phyloP scores from a whole-genome alignment of 805 yeast genomes.

The Tetrapisispora fleetii region DNA sequence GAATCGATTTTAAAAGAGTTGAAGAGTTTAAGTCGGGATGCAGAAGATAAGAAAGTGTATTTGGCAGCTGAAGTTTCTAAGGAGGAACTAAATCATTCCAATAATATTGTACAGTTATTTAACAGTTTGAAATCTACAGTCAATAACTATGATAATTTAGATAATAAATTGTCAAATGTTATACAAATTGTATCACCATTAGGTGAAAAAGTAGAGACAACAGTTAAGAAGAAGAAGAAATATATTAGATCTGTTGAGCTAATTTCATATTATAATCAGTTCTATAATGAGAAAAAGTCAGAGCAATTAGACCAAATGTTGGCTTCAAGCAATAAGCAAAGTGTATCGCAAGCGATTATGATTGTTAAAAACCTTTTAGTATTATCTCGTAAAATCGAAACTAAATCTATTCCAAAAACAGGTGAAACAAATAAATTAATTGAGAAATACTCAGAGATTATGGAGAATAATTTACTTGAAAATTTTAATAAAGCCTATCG shows the following conservation, averaged over 20 bases:
- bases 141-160: constrained; percentile 18
- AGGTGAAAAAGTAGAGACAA: constrained; percentile 55
- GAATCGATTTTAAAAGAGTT: constrained; percentile 75
- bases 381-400: constrained; percentile 54
- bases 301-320: constrained; percentile 48
- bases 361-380: constrained; percentile 55
- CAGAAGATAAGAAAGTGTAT: constrained; percentile 39
- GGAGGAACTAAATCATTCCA: constrained; percentile 57
- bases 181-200: constrained; percentile 55
- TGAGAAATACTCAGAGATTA: constrained; percentile 60
- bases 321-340: constrained; percentile 43
- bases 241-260: constrained; percentile 63
- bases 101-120: constrained; percentile 43
- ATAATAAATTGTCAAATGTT: constrained; percentile 35
- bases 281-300: constrained; percentile 40
- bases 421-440: constrained; percentile 33
- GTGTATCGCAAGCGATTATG: constrained; percentile 50
- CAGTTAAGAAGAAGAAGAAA: constrained; percentile 64
- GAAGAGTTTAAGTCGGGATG: constrained; percentile 48
- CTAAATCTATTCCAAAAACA: constrained; percentile 41
- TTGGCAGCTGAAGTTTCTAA: constrained; percentile 48
- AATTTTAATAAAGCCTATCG: constrained; percentile 68
- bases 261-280: constrained; percentile 67
- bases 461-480: constrained; percentile 63
- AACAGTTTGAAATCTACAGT: constrained; percentile 16